Percentiles rank a stretch among this genome's conserved stretches.
Evolutionary conservation across 352 stramenopile genomes (phyloP).

Genomic region (Pythium rhizo-oryzae): DNA sequence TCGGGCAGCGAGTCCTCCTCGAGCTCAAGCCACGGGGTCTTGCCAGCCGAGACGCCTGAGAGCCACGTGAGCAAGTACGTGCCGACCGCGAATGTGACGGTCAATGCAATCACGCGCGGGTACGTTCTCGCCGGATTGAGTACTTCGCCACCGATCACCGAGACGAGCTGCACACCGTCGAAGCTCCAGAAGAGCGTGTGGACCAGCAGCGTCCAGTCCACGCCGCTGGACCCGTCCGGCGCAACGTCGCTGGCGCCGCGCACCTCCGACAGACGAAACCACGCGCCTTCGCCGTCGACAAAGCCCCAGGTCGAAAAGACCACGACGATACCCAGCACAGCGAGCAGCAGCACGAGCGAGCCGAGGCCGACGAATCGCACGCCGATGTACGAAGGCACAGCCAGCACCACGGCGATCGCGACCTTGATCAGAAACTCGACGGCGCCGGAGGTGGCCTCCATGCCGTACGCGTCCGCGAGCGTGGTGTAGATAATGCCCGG

Average conservation of each 20-base stretch:
- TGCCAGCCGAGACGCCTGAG: not conserved
- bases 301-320: constrained; percentile 48
- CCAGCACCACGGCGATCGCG: constrained; percentile 34
- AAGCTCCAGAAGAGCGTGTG: constrained; percentile 88
- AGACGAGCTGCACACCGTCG: constrained; percentile 87
- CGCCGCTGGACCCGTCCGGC: not conserved
- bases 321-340: constrained; percentile 36
- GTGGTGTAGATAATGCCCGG: constrained; percentile 44
- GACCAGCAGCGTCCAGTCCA: constrained; percentile 68
- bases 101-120: constrained; percentile 62
- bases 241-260: constrained; percentile 37
- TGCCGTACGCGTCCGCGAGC: constrained; percentile 30
- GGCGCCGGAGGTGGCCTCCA: no score
- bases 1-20: constrained; percentile 10
- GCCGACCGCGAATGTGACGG: constrained; percentile 58
- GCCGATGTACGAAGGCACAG: constrained; percentile 43
- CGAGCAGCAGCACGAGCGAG: constrained; percentile 44
- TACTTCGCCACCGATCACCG: constrained; percentile 83
- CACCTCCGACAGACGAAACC: constrained; percentile 68
- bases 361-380: constrained; percentile 32
- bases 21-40: not conserved
- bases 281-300: constrained; percentile 22
- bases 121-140: constrained; percentile 44
- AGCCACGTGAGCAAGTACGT: constrained; percentile 25
- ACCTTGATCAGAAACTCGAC: constrained; percentile 43